A percentile compares a stretch with the other conserved stretches of the same genome.
phyloP scores from a whole-genome alignment of 2,329 filamentous ascomycete genomes.

The Phoma sp. region DNA sequence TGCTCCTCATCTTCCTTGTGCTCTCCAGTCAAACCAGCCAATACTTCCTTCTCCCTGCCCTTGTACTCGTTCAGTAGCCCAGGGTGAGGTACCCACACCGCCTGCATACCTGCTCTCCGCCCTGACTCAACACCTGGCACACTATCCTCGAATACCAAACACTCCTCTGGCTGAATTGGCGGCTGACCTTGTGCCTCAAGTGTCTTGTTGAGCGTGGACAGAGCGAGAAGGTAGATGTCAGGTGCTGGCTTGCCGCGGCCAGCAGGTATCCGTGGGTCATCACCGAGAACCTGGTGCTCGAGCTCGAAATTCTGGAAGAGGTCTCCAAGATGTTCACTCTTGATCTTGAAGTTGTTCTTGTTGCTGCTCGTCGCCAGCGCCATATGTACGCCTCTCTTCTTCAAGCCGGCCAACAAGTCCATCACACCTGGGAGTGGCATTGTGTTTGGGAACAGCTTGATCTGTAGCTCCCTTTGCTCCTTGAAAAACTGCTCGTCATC shows the following conservation, averaged over 20 bases:
- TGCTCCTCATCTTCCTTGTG: constrained; percentile 64
- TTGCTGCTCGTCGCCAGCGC: constrained; percentile 87
- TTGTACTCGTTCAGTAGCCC: constrained; percentile 77
- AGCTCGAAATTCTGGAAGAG: constrained; percentile 70
- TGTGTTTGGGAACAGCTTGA: constrained; percentile 74
- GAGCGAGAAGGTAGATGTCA: constrained; percentile 89
- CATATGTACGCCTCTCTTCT: constrained; percentile 71
- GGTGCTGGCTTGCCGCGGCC: constrained; percentile 94
- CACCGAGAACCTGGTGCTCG: constrained; percentile 82
- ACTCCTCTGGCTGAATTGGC: constrained; percentile 80
- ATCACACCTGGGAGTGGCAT: constrained; percentile 80
- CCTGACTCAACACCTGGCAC: constrained; percentile 93
- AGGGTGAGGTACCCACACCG: constrained; percentile 89
- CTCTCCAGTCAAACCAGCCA: constrained; percentile 82
- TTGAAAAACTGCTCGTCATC: constrained; percentile 69
- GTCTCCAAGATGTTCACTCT: constrained; percentile 66
- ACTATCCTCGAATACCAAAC: constrained; percentile 94
- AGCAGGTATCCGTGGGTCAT: constrained; percentile 77
- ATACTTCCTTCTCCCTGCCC: constrained; percentile 78
- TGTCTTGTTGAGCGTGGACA: constrained; percentile 82
- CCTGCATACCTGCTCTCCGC: constrained; percentile 90
- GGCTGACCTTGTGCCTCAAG: constrained; percentile 66
- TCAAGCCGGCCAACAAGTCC: constrained; percentile 69
- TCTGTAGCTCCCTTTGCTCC: constrained; percentile 70
- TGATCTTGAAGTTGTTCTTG: constrained; percentile 75